Conservation (phyloP, 257 asterid species). For the Echites panduratus region DNA sequence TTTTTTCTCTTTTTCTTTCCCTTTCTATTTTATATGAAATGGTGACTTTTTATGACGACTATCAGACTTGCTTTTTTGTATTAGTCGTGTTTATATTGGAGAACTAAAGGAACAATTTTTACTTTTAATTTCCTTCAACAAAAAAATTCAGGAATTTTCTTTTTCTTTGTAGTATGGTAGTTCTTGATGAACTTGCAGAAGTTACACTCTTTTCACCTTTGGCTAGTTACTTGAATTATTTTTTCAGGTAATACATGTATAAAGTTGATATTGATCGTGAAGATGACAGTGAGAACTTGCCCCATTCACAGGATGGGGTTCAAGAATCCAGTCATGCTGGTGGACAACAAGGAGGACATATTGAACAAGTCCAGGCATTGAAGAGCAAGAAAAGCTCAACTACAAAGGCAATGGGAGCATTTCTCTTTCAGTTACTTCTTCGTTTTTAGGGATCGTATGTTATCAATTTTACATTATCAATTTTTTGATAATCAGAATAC, state of each 20-base stretch:
- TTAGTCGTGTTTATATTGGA: background rate
- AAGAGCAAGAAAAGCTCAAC: constrained; percentile 22
- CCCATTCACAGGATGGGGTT: constrained; percentile 29
- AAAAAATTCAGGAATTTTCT: background rate
- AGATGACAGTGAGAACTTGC: constrained; percentile 33
- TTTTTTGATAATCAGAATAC: background rate
- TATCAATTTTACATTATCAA: background rate
- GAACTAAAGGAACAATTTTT: background rate
- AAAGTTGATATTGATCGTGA: constrained; percentile 39
- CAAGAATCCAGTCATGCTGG: constrained; percentile 29
- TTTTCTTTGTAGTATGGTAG: background rate
- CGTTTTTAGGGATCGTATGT: background rate
- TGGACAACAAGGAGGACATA: constrained; percentile 39
- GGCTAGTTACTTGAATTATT: background rate
- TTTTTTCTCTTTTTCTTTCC: background rate
- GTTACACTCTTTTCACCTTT: background rate
- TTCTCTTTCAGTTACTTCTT: constrained; percentile 3
- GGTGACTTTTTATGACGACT: background rate
- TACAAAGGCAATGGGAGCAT: constrained; percentile 39
- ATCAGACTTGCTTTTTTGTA: background rate
- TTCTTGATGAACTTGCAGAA: background rate
- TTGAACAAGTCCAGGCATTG: constrained; percentile 21
- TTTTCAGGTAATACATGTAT: constrained; percentile 49
- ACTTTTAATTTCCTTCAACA: background rate
- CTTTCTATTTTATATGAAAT: background rate